These are phyloP conservation scores for Colletotrichum liriopes DNA, from an alignment of 2,329 filamentous ascomycete species.

Conservation along the genomic window DNA sequence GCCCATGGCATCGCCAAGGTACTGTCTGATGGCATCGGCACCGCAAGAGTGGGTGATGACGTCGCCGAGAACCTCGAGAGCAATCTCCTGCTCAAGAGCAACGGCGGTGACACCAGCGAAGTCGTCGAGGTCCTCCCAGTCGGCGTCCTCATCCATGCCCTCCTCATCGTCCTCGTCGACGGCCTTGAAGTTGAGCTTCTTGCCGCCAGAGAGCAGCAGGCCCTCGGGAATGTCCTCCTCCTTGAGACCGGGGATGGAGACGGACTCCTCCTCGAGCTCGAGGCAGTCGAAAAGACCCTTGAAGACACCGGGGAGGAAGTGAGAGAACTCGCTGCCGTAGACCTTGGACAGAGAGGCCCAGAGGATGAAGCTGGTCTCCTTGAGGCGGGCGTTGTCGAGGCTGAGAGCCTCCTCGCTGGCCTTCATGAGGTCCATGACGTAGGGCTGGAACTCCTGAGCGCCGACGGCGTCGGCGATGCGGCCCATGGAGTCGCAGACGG, in stretches of 20 bases:
- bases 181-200: slow-evolving; percentile 85
- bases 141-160: slow-evolving; percentile 76
- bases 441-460: slow-evolving; percentile 88
- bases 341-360: slow-evolving; percentile 97
- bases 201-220: slow-evolving; percentile 83
- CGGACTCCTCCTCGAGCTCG: slow-evolving; percentile 90
- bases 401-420: slow-evolving; percentile 92
- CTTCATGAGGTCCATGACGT: slow-evolving; percentile 90
- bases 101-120: slow-evolving; percentile 89
- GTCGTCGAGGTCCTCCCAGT: slow-evolving; percentile 89
- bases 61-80: slow-evolving; percentile 94
- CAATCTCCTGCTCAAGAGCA: slow-evolving; percentile 97
- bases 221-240: slow-evolving; percentile 65
- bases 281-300: slow-evolving; percentile 87
- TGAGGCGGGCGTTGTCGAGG: slow-evolving; percentile 90
- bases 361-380: slow-evolving; percentile 97
- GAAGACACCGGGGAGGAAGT: slow-evolving; percentile 84
- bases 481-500: slow-evolving; percentile 93
- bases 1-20: slow-evolving; percentile 90
- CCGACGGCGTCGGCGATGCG: slow-evolving; percentile 94
- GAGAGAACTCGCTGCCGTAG: slow-evolving; percentile 86
- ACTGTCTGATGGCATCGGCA: slow-evolving; percentile 80
- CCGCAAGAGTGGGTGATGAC: slow-evolving; percentile 89
- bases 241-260: slow-evolving; percentile 83
- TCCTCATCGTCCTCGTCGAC: slow-evolving; percentile 68